A percentile compares a stretch with the other conserved stretches of the same genome.
phyloP scores from a whole-genome alignment of 371 early-diverging fungal genomes.

The Saksenaea oblongispora region DNA sequence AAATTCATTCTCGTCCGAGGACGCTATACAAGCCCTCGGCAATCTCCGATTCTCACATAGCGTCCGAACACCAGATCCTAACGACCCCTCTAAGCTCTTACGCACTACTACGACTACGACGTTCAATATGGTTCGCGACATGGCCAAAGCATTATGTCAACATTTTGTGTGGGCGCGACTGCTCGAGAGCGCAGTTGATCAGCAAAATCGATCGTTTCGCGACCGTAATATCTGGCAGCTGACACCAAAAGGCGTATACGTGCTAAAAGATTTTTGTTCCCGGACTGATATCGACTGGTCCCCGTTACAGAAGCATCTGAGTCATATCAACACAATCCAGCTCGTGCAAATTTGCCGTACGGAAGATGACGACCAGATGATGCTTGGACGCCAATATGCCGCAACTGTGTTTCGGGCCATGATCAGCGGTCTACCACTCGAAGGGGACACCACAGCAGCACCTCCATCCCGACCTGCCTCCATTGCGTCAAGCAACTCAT shows the following conservation, averaged over 20 bases:
- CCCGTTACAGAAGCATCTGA: conserved; percentile 29
- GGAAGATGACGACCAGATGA: conserved; percentile 42
- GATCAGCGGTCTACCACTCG: conserved; percentile 43
- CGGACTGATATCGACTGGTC: conserved; percentile 43
- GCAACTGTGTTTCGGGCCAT: conserved; percentile 42
- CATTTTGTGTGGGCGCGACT: conserved; percentile 61
- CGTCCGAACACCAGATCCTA: conserved; percentile 56
- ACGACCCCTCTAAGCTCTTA: conserved; percentile 50
- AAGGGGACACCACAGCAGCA: conserved; percentile 28
- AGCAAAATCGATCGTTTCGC: conserved; percentile 50
- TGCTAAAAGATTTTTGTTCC: conserved; percentile 55
- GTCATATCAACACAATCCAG: conserved; percentile 43
- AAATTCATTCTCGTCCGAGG: conserved; percentile 63
- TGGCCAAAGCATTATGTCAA: conserved; percentile 67
- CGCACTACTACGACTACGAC: conserved; percentile 66
- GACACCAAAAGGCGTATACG: conserved; percentile 61
- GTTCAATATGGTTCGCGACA: conserved; percentile 63
- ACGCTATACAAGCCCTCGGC: conserved; percentile 56
- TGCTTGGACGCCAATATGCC: conserved; percentile 28
- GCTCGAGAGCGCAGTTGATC: conserved; percentile 57
- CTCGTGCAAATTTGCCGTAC: conserved; percentile 46
- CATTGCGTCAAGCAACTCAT: not conserved
- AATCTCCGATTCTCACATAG: conserved; percentile 57
- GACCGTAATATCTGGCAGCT: conserved; percentile 59
- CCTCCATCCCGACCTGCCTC: conserved; percentile 4